Evolutionary conservation across 225 moss, liverwort and hornwort species (phyloP).

Genomic region (Polytrichum commune): DNA sequence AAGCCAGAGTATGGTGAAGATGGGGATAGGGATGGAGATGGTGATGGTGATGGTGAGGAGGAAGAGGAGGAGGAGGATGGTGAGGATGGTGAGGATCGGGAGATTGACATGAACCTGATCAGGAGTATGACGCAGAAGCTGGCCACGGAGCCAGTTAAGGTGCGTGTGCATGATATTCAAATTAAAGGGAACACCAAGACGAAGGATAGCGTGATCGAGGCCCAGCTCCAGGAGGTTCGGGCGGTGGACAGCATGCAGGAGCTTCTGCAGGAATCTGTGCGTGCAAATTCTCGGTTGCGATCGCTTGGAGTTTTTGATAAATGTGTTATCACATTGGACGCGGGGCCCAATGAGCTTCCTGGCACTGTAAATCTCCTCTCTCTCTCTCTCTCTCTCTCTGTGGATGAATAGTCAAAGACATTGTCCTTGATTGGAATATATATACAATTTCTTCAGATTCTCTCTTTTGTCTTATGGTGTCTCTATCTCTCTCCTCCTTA

Average conservation of each 20-base stretch:
- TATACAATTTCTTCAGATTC: no score
- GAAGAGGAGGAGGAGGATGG: slow-evolving; percentile 35
- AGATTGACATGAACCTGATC: slow-evolving; percentile 52
- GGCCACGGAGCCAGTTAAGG: slow-evolving; percentile 63
- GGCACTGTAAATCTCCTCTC: slow-evolving; percentile 46
- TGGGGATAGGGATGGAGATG: no score
- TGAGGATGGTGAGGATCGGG: slow-evolving; percentile 30
- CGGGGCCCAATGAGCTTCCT: slow-evolving; percentile 87
- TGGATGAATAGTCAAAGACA: no score
- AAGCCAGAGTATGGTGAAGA: no score
- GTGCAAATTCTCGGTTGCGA: slow-evolving; percentile 82
- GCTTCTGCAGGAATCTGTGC: slow-evolving; percentile 83
- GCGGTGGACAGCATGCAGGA: slow-evolving; percentile 91
- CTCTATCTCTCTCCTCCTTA: no score
- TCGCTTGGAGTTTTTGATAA: slow-evolving; percentile 91
- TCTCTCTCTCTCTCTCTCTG: no score
- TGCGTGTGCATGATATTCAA: slow-evolving; percentile 87
- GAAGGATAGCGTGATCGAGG: slow-evolving; percentile 89
- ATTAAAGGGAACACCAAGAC: slow-evolving; percentile 89
- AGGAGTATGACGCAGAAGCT: slow-evolving; percentile 87
- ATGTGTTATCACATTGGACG: slow-evolving; percentile 94
- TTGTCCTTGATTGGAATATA: no score
- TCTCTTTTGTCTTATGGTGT: no score
- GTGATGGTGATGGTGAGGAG: neutral
- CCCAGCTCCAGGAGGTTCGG: slow-evolving; percentile 81